Evolutionary conservation across 129 eudicot genomes (phyloP).

Genomic region (Smallanthus sonchifolius): DNA sequence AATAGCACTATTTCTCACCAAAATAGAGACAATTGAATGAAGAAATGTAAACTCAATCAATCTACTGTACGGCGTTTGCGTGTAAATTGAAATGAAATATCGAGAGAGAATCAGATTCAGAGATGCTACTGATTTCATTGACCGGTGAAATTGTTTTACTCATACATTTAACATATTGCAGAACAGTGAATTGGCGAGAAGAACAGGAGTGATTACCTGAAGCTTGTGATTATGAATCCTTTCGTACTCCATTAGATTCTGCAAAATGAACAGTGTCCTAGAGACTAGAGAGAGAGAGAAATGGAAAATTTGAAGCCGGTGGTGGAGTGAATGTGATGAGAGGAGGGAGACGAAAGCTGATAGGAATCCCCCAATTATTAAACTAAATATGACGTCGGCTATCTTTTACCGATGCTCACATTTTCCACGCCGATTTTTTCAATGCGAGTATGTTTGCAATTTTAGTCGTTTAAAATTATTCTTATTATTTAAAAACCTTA

Average conservation of each 20-base stretch:
- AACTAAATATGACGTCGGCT: constrained; percentile 32
- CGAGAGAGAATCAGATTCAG: neutral
- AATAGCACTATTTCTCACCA: too few relatives aligned
- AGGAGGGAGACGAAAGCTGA: constrained; percentile 30
- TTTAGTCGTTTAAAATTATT: too few relatives aligned
- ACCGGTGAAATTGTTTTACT: neutral
- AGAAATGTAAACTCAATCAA: constrained; percentile 12
- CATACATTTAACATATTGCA: neutral
- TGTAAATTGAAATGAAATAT: neutral
- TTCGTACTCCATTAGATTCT: constrained; percentile 90
- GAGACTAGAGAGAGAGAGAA: constrained; percentile 26
- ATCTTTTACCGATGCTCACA: constrained; percentile 27
- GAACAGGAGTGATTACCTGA: constrained; percentile 45
- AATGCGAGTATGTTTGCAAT: neutral
- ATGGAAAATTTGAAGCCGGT: neutral
- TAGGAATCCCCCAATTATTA: constrained; percentile 17
- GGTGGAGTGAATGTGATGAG: neutral
- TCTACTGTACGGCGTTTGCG: neutral
- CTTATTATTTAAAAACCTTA: too few relatives aligned
- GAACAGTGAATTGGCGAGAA: neutral
- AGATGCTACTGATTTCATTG: neutral
- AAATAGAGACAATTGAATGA: neutral
- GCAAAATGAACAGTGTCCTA: constrained; percentile 9
- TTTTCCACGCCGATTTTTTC: constrained; percentile 1
- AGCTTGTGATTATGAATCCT: constrained; percentile 79